Evolutionary conservation across 1,139 yeast genomes (phyloP).

Genomic region (Candida neerlandica): DNA sequence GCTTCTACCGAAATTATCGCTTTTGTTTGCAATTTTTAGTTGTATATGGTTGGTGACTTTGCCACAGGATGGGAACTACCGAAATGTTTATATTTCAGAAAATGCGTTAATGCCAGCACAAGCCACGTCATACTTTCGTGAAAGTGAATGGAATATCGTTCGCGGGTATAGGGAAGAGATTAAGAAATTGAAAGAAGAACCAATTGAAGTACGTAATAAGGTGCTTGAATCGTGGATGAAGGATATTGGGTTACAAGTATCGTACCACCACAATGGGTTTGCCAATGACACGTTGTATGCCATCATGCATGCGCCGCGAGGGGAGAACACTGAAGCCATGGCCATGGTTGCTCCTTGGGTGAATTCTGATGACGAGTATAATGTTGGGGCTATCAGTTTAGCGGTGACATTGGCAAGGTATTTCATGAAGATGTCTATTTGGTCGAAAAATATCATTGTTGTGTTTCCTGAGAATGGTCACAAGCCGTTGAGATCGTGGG

Average conservation of each 20-base stretch:
- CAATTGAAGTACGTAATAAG: slow-evolving; percentile 41
- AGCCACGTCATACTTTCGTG: slow-evolving; percentile 89
- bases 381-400: slow-evolving; percentile 80
- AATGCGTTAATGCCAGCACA: slow-evolving; percentile 98
- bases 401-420: slow-evolving; percentile 75
- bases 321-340: slow-evolving; percentile 96
- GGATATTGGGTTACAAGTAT: slow-evolving; percentile 73
- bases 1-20: slow-evolving; percentile 62
- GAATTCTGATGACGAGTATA: slow-evolving; percentile 57
- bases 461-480: slow-evolving; percentile 79
- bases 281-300: slow-evolving; percentile 66
- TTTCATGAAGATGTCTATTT: slow-evolving; percentile 81
- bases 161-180: slow-evolving; percentile 79
- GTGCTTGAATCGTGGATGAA: slow-evolving; percentile 61
- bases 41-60: slow-evolving; percentile 66
- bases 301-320: slow-evolving; percentile 88
- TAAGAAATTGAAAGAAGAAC: slow-evolving; percentile 36
- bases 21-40: slow-evolving; percentile 62
- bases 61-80: slow-evolving; percentile 80
- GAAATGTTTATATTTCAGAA: slow-evolving; percentile 87
- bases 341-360: slow-evolving; percentile 89
- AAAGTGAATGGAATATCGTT: slow-evolving; percentile 90
- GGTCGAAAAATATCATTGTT: slow-evolving; percentile 92
- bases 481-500: slow-evolving; percentile 81
- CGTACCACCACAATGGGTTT: slow-evolving; percentile 40